phyloP scores from a whole-genome alignment of 768 basidiomycete species.

The Russula dissimulans region DNA sequence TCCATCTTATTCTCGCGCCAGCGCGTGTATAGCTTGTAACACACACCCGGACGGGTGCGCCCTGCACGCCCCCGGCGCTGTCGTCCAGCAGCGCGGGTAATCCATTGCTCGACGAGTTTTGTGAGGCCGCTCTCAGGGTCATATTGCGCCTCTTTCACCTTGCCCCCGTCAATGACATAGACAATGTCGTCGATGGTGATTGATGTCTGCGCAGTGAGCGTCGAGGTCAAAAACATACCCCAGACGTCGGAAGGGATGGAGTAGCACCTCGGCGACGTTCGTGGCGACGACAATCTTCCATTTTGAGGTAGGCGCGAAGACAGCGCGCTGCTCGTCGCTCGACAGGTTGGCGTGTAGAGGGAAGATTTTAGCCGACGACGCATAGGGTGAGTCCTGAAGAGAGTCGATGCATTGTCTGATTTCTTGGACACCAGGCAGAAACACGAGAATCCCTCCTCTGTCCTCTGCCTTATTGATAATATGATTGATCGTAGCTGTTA shows the following conservation, averaged over 20 bases:
- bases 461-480: constrained; percentile 43
- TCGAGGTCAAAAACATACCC: neutral
- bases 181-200: constrained; percentile 87
- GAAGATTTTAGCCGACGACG: constrained; percentile 43
- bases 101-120: constrained; percentile 68
- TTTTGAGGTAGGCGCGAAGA: constrained; percentile 52
- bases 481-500: constrained; percentile 49
- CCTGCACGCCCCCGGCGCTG: constrained; percentile 89
- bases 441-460: constrained; percentile 70
- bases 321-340: constrained; percentile 69
- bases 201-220: constrained; percentile 47
- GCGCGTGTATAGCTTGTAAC: constrained; percentile 82
- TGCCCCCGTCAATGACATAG: constrained; percentile 78
- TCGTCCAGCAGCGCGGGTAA: constrained; percentile 66
- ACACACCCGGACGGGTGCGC: constrained; percentile 69
- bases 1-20: constrained; percentile 61
- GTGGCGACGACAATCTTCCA: constrained; percentile 88
- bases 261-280: constrained; percentile 77
- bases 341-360: constrained; percentile 88
- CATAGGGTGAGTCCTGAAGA: constrained; percentile 31
- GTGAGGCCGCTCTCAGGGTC: constrained; percentile 68
- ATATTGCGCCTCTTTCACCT: constrained; percentile 74
- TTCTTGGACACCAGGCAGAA: constrained; percentile 86
- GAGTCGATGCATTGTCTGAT: constrained; percentile 69
- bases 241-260: neutral